Evolutionary conservation across 139 green algal species (phyloP).

Genomic region (Klebsormidium nitens): DNA sequence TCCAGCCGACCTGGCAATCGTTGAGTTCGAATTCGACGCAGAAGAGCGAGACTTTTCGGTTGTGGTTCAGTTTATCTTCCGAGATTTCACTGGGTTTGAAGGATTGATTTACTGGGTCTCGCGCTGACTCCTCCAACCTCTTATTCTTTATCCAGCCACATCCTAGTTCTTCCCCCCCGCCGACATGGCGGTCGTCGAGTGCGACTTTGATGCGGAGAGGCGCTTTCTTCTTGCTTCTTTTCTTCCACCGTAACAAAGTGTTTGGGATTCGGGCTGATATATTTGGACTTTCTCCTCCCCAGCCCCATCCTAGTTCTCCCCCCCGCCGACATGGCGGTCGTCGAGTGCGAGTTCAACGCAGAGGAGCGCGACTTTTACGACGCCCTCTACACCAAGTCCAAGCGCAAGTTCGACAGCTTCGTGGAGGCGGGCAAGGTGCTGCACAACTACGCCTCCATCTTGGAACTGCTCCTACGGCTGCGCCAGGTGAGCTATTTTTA

Average conservation of each 20-base stretch:
- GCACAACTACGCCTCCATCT: slow-evolving; percentile 45
- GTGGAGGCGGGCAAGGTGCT: slow-evolving; percentile 35
- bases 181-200: slow-evolving; percentile 16
- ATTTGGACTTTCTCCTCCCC: slow-evolving; percentile 9
- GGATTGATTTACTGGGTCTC: too few species aligned
- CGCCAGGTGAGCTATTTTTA: too few species aligned
- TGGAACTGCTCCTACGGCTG: slow-evolving; percentile 41
- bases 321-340: slow-evolving; percentile 14
- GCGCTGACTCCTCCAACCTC: too few species aligned
- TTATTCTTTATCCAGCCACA: too few species aligned
- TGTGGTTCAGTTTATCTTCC: too few species aligned
- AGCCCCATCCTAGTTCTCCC: slow-evolving; percentile 39
- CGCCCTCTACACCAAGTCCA: slow-evolving; percentile 36
- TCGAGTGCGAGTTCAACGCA: slow-evolving; percentile 20
- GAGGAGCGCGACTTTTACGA: slow-evolving; percentile 42
- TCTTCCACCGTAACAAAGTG: too few species aligned
- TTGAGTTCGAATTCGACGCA: too few species aligned
- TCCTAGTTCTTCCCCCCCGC: slow-evolving; percentile 35
- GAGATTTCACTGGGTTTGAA: too few species aligned
- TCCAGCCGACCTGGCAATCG: too few species aligned
- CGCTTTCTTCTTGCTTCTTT: too few species aligned
- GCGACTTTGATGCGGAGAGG: slow-evolving; percentile 19
- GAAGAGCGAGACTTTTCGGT: too few species aligned
- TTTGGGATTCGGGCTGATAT: too few species aligned
- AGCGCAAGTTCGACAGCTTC: slow-evolving; percentile 54